Evolutionary conservation across 2,329 filamentous ascomycete genomes (phyloP).

Genomic region (Ophiocordyceps camponoti-leonardi): DNA sequence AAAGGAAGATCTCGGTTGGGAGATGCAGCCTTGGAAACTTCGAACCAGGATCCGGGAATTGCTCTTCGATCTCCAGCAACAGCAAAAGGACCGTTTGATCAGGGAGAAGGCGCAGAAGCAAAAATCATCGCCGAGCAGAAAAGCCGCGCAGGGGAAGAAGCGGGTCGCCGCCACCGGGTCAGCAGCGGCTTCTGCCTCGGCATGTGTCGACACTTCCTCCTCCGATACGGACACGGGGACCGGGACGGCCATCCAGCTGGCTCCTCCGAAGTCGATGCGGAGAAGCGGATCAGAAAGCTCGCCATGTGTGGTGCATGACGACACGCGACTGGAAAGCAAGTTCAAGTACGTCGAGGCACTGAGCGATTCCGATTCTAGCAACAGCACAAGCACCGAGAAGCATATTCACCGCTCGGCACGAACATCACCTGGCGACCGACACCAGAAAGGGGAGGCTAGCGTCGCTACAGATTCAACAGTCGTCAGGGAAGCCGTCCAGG

Average conservation of each 20-base stretch:
- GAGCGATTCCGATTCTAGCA: neutral
- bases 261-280: neutral
- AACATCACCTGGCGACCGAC: neutral
- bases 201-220: neutral
- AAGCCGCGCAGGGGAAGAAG: constrained; percentile 2
- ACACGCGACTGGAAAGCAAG: neutral
- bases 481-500: neutral
- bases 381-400: neutral
- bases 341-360: neutral
- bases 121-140: constrained; percentile 11
- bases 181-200: neutral
- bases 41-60: constrained; percentile 48
- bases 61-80: constrained; percentile 43
- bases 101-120: constrained; percentile 17
- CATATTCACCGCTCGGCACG: neutral
- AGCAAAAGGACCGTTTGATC: constrained; percentile 30
- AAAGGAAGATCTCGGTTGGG: constrained; percentile 31
- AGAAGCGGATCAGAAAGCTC: neutral
- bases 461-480: neutral
- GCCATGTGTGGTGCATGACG: neutral
- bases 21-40: constrained; percentile 40
- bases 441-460: neutral
- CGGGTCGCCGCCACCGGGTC: neutral
- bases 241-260: neutral
- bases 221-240: neutral